phyloP scores from a whole-genome alignment of 192 early-diverging fungal species.

The Chytriomyces sp. region DNA sequence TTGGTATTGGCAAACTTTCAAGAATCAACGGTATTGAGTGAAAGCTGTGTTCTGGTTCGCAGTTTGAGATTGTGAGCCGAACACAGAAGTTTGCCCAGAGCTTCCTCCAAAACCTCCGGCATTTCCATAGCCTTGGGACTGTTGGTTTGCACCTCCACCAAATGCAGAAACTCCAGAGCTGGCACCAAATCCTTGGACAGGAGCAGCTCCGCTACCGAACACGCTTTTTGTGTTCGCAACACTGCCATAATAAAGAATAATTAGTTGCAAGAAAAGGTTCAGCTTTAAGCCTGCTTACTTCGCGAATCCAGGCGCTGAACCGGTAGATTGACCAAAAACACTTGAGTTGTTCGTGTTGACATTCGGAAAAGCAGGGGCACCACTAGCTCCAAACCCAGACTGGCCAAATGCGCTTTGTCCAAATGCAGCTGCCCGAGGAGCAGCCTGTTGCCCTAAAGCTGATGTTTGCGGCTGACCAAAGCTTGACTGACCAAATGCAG shows the following conservation, averaged over 20 bases:
- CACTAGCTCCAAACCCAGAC: not conserved
- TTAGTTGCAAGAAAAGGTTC: not conserved
- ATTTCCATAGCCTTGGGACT: not conserved
- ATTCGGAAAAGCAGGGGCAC: not conserved
- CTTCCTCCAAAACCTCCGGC: not conserved
- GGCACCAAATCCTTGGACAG: no score
- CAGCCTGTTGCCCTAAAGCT: no score
- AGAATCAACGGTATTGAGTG: slow-evolving; percentile 12
- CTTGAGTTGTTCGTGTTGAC: not conserved
- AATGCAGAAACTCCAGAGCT: not conserved
- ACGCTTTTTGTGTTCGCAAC: slow-evolving; percentile 18
- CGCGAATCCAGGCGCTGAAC: slow-evolving; percentile 7
- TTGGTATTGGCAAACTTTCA: not conserved
- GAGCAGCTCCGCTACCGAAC: slow-evolving; percentile 19
- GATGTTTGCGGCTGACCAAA: no score
- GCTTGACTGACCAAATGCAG: slow-evolving; percentile 7
- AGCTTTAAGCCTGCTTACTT: not conserved
- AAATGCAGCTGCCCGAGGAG: not conserved
- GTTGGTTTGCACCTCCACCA: no score
- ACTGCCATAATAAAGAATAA: not conserved
- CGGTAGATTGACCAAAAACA: slow-evolving; percentile 18
- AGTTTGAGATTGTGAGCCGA: not conserved
- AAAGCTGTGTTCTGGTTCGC: slow-evolving; percentile 6
- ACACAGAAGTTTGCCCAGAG: not conserved
- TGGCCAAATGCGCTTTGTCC: not conserved